Base-by-base conservation (phyloP, 2,329 filamentous ascomycete species). In the Plectosphaerella plurivora region DNA sequence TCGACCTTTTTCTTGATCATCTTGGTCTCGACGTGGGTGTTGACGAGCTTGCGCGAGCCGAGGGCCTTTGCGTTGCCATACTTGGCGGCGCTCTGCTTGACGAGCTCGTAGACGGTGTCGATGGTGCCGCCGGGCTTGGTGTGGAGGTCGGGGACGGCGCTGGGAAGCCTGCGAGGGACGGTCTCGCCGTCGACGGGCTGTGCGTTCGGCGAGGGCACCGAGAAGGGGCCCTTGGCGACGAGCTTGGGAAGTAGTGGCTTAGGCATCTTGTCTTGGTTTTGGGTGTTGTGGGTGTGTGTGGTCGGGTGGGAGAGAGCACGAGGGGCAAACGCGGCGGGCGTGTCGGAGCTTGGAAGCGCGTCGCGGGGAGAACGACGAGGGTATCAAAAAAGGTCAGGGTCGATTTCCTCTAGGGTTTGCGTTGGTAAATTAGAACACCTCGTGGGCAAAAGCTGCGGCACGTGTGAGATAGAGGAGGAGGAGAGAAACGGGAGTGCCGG, bases 1-100 rank as follows among this genome's bases (percentile, higher is more conserved):
- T 94, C 88, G 45, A 95, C 75, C 53, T 91, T 79, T 79, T 92
- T 94, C 82, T 93, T 94, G 68, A 95, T 75, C 78, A 91, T 93
- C 78, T 93, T 95, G 63, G 83, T 88, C 73, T 95, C 90, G 60
- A 86, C 79, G 68, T 94, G 89, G 36, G 84, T 87, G 69, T 87
- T 81, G 70, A 95, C 73, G 55, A 94, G 78, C 67, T 82, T 86
- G 58, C 90, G 85, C 60, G 82, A 84, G 56, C 88, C 90, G 59
- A 89, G 72, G 53, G 79, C 80, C 67, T 84, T 84, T 52, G 78
- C 73, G 62, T 87, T 84, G 50, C 84, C 84, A 65, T 77, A 87
- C 64, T 84, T 80, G 52, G 74, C 79, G 47, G 87, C 85, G 55
- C 84, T 83, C 58, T 80, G 78, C 62, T 78, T 81, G 62, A 95